phyloP scores from a whole-genome alignment of 2,329 filamentous ascomycete genomes.

The Torrubiella hemipterigena region DNA sequence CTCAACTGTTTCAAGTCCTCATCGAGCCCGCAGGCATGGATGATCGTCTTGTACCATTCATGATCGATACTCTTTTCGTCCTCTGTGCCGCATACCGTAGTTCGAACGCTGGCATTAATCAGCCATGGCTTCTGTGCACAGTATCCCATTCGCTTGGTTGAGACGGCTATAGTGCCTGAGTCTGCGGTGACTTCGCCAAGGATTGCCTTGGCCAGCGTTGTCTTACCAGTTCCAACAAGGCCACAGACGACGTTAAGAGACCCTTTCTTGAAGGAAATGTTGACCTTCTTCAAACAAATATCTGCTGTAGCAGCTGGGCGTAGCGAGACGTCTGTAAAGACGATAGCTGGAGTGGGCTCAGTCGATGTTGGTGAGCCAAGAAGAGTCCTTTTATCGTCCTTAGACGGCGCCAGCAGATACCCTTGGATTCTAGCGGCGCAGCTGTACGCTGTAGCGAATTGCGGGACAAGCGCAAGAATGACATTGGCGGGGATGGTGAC shows the following conservation, averaged over 20 bases:
- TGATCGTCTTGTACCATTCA: background rate
- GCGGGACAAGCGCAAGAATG: conserved; percentile 1
- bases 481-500: conserved; percentile 1
- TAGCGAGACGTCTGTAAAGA: background rate
- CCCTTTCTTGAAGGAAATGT: background rate
- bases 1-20: conserved; percentile 7
- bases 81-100: background rate
- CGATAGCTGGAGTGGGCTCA: background rate
- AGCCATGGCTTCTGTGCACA: conserved; percentile 3
- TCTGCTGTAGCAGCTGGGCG: conserved; percentile 1
- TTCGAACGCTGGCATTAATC: background rate
- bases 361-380: background rate
- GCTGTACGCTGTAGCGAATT: conserved; percentile 1
- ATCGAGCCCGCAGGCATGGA: conserved; percentile 1
- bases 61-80: background rate
- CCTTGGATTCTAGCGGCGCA: conserved; percentile 1
- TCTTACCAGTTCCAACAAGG: conserved; percentile 2
- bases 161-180: background rate
- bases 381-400: conserved; percentile 1
- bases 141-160: background rate
- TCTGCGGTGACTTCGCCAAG: conserved; percentile 1
- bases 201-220: conserved; percentile 1
- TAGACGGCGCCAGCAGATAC: background rate
- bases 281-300: background rate
- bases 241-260: conserved; percentile 1